Percentiles rank a stretch among this genome's conserved stretches.
Conservation (phyloP, 1,139 yeast genomes). For the Debaryomyces coudertii region DNA sequence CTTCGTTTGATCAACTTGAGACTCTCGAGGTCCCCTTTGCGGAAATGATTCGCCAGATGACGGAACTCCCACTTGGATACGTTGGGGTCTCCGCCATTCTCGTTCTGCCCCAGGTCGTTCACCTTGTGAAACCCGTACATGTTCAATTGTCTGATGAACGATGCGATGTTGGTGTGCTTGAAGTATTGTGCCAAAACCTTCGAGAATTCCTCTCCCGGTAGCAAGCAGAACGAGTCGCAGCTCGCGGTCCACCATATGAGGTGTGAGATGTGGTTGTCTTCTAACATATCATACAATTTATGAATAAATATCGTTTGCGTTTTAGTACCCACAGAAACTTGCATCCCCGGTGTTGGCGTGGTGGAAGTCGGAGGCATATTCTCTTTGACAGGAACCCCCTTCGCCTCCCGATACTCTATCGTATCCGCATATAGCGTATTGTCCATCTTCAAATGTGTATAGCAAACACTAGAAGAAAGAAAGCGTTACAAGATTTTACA, state of each 20-base stretch:
- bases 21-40: conserved; percentile 63
- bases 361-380: conserved; percentile 14
- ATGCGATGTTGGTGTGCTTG: conserved; percentile 77
- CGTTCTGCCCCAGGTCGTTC: conserved; percentile 39
- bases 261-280: conserved; percentile 53
- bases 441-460: not conserved
- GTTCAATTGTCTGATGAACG: conserved; percentile 76
- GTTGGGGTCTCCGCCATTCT: conserved; percentile 20
- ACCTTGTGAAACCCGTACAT: conserved; percentile 85
- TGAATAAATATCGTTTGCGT: conserved; percentile 64
- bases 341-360: not conserved
- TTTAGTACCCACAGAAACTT: conserved; percentile 18
- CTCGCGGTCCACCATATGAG: conserved; percentile 48
- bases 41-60: conserved; percentile 66
- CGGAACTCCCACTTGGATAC: conserved; percentile 64
- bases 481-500: not conserved
- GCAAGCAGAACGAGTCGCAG: conserved; percentile 42
- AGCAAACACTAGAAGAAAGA: not conserved
- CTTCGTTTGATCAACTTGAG: conserved; percentile 65
- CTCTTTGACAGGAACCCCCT: not conserved
- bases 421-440: not conserved
- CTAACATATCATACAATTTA: conserved; percentile 65
- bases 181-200: conserved; percentile 65
- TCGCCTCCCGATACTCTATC: not conserved
- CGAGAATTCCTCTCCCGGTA: conserved; percentile 63